These are phyloP conservation scores for Suillus discolor DNA, from an alignment of 768 basidiomycete genomes.

Conservation along the genomic window DNA sequence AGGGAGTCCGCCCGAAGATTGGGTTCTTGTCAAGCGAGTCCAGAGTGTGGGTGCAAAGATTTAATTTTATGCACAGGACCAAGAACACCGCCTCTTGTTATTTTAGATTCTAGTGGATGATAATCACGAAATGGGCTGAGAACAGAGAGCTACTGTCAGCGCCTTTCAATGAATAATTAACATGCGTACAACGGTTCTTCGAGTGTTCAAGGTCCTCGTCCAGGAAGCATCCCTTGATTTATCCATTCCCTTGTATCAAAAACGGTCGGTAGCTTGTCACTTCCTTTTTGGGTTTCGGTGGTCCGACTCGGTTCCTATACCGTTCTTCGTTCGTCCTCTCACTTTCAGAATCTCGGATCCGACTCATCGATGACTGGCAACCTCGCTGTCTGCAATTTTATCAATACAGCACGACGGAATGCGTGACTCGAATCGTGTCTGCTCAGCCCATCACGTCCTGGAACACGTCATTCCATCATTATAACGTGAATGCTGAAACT, in stretches of 20 bases:
- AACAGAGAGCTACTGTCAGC: neutral
- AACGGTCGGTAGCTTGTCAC: conserved; percentile 12
- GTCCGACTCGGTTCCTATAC: neutral
- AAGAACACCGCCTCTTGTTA: conserved; percentile 6
- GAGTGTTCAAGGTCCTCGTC: conserved; percentile 14
- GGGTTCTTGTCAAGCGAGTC: conserved; percentile 8
- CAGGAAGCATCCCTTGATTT: conserved; percentile 11
- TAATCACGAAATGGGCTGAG: neutral
- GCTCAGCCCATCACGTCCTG: neutral
- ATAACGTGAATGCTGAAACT: neutral
- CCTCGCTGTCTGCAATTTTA: neutral
- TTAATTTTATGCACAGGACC: conserved; percentile 13
- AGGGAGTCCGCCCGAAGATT: conserved; percentile 3
- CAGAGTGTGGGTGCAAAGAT: conserved; percentile 4
- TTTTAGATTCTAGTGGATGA: neutral
- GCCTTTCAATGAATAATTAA: neutral
- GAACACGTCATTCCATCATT: neutral
- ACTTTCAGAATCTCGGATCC: neutral
- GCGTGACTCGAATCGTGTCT: neutral
- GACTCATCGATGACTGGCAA: neutral
- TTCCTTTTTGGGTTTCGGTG: conserved; percentile 15
- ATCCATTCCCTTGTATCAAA: conserved; percentile 20
- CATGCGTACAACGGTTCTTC: neutral
- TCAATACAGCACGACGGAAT: neutral
- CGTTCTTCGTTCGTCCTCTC: no score